A percentile compares a stretch with the other conserved stretches of the same genome.
phyloP scores from a whole-genome alignment of 305 asterid genomes.

The Caryopteris hybrid region DNA sequence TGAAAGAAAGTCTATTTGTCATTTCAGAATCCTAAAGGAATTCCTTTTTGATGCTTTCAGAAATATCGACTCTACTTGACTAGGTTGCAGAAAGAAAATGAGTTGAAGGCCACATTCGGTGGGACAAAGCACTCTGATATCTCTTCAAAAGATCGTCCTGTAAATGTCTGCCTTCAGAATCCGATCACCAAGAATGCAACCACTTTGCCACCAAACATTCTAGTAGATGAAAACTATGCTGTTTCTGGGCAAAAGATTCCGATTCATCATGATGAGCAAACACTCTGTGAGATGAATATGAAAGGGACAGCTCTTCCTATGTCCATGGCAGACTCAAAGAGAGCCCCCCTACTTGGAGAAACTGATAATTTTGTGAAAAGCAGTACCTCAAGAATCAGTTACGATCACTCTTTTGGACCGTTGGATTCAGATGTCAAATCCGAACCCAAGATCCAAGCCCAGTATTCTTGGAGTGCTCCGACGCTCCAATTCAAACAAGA shows the following conservation, averaged over 20 bases:
- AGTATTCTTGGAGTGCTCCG: conserved; percentile 39
- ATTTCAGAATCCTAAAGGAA: conserved; percentile 1
- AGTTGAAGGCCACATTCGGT: conserved; percentile 37
- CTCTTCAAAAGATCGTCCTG: conserved; percentile 32
- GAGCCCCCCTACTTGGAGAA: conserved; percentile 21
- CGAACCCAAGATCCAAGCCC: conserved; percentile 29
- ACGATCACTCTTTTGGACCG: conserved; percentile 26
- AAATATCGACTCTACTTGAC: conserved; percentile 88
- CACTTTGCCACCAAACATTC: conserved; percentile 18
- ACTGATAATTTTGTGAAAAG: conserved; percentile 31
- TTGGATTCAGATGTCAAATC: conserved; percentile 33
- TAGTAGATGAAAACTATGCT: conserved; percentile 23
- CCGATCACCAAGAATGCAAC: conserved; percentile 8
- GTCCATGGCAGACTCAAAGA: conserved; percentile 33
- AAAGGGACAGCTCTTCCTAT: conserved; percentile 28
- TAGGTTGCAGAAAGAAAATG: conserved; percentile 74
- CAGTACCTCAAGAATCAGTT: conserved; percentile 31
- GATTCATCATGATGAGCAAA: conserved; percentile 37
- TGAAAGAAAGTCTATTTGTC: not conserved
- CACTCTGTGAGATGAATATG: conserved; percentile 23
- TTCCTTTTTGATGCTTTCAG: conserved; percentile 42
- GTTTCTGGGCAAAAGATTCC: conserved; percentile 26
- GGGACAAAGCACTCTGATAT: conserved; percentile 38
- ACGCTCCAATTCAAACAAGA: conserved; percentile 43
- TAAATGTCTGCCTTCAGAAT: conserved; percentile 30